Evolutionary conservation across 331 rosid genomes (phyloP), one percentile per base, ranked within the genome.

Genomic region (Ulmus americana): DNA sequence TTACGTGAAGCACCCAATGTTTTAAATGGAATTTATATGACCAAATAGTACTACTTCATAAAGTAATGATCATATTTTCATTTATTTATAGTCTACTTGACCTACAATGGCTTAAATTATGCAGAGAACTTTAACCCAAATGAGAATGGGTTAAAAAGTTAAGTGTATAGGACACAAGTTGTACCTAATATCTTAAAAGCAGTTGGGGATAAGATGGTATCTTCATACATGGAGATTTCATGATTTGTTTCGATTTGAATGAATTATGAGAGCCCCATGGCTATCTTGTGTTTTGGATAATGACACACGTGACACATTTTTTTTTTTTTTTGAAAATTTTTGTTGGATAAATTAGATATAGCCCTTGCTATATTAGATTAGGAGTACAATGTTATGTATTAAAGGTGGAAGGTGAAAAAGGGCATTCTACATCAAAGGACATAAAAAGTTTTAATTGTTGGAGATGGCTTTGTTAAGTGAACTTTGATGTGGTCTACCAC

Each of bases 401-500:
- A 0, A 28, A 55, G 12, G 11, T 28, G 39, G 15, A n/a, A 28
- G 7, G 15, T 10, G 5, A 39, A 2, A 28, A 55, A 28, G 41
- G 7, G 39, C n/a, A 55, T 38, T 22, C 35, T 10, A 28, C 2
- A 28, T 55, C 14, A 55, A 55, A 55, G 16, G 5, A 10, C 16
- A 22, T 12, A 28, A n/a, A 18, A 56, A 56, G 40, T 11, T 56
- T 56, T 35, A 56, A 56, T 38, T 35, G 18, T 10, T 56, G 60
- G 59, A 35, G 42, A 55, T 7, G 59, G 59, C 59, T 55, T 56
- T 56, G 61, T 38, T 35, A 56, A 56, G 13, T 56, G 61, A 56
- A 56, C 61, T 56, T 56, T 56, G 61, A 38, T 56, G 61, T 12
- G 61, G 61, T 56, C 61, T 55, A 55, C 1, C 61, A 38, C 59